Conservation (phyloP, 2,329 filamentous ascomycete genomes). For the Alternaria sp. region DNA sequence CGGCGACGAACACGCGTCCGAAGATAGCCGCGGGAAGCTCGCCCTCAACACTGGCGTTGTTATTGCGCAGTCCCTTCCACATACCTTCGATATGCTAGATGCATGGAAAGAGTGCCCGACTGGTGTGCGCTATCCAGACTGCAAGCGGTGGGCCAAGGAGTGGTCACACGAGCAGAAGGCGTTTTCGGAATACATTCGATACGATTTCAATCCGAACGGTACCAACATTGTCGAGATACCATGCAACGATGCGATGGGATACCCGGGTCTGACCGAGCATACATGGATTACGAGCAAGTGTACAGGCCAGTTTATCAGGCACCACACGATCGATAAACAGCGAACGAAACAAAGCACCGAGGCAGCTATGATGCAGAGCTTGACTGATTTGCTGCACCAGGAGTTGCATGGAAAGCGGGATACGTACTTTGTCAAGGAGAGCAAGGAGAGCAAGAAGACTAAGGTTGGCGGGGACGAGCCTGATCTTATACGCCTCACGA, state of each 20-base stretch:
- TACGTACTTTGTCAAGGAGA: constrained; percentile 20
- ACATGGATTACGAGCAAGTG: constrained; percentile 28
- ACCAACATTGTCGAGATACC: constrained; percentile 43
- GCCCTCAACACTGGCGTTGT: constrained; percentile 53
- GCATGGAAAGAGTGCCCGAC: constrained; percentile 45
- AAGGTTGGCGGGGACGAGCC: background rate
- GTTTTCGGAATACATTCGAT: constrained; percentile 46
- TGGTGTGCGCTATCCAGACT: constrained; percentile 36
- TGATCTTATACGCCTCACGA: background rate
- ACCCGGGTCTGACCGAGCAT: constrained; percentile 29
- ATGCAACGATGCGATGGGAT: constrained; percentile 48
- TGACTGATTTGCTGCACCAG: constrained; percentile 20
- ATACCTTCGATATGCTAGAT: constrained; percentile 39
- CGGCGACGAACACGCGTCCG: constrained; percentile 34
- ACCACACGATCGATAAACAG: constrained; percentile 35
- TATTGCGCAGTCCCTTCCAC: constrained; percentile 44
- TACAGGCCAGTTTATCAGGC: constrained; percentile 37
- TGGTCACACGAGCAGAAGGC: constrained; percentile 48
- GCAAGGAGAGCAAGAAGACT: constrained; percentile 3
- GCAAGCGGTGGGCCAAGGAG: constrained; percentile 36
- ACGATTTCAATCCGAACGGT: constrained; percentile 38
- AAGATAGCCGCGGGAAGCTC: constrained; percentile 47
- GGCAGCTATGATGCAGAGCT: constrained; percentile 23
- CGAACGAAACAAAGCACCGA: constrained; percentile 27
- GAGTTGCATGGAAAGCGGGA: constrained; percentile 17